phyloP scores from a whole-genome alignment of 2,329 filamentous ascomycete genomes.

The Cladorrhinum sp. region DNA sequence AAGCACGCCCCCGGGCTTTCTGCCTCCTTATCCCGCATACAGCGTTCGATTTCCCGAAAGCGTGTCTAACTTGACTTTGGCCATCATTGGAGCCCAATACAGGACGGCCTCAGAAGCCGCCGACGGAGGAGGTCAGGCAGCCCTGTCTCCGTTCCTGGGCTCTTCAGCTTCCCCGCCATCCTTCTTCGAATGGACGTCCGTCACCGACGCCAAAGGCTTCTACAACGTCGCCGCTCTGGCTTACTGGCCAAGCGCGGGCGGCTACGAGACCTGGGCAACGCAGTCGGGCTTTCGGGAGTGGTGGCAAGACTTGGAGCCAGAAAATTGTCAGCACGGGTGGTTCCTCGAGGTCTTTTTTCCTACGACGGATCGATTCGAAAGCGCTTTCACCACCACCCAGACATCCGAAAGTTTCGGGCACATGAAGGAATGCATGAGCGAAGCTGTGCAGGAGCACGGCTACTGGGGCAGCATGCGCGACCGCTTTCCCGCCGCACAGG shows the following conservation, averaged over 20 bases:
- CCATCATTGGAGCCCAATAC: constrained; percentile 19
- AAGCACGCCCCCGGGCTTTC: constrained; percentile 8
- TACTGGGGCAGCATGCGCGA: constrained; percentile 49
- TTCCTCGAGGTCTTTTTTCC: constrained; percentile 43
- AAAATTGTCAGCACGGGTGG: constrained; percentile 34
- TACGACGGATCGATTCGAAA: constrained; percentile 42
- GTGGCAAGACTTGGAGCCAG: constrained; percentile 35
- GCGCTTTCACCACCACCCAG: constrained; percentile 38
- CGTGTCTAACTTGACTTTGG: constrained; percentile 18
- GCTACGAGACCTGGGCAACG: constrained; percentile 33
- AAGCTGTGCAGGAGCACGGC: constrained; percentile 40
- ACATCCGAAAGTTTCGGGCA: constrained; percentile 40
- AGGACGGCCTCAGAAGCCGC: constrained; percentile 5
- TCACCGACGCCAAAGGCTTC: constrained; percentile 31
- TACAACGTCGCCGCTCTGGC: constrained; percentile 37
- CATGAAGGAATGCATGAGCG: constrained; percentile 38
- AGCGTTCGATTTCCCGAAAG: constrained; percentile 14
- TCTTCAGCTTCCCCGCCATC: constrained; percentile 7
- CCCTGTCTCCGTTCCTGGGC: constrained; percentile 29
- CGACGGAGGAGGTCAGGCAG: constrained; percentile 31
- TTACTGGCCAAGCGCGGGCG: constrained; percentile 36
- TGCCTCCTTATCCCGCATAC: constrained; percentile 13
- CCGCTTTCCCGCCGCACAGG: constrained; percentile 39
- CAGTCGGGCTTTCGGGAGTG: constrained; percentile 37
- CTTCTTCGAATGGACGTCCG: constrained; percentile 35